Conservation (phyloP, 352 stramenopile species). For the Stramenopiles sp. region DNA sequence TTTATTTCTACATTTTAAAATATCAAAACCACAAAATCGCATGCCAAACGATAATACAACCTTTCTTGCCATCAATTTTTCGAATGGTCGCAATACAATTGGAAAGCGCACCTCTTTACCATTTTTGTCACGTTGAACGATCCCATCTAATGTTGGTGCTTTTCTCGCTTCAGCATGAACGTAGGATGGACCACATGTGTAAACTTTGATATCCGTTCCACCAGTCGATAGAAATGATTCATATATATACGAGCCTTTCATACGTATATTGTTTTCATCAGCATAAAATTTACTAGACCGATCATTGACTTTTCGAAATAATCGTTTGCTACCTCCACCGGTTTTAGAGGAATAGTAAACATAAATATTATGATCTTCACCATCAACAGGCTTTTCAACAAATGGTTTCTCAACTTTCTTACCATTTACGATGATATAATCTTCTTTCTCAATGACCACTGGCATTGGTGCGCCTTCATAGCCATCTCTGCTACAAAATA, state of each 20-base stretch:
- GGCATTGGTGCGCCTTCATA: constrained; percentile 21
- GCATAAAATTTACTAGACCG: constrained; percentile 84
- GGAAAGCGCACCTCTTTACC: constrained; percentile 96
- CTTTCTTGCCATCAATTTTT: constrained; percentile 94
- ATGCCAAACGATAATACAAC: constrained; percentile 87
- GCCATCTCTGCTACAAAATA: constrained; percentile 77
- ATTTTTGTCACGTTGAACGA: constrained; percentile 83
- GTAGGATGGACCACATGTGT: constrained; percentile 89
- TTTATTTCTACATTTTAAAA: constrained; percentile 68
- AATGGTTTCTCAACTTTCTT: constrained; percentile 96
- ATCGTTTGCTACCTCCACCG: constrained; percentile 88
- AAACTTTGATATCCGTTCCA: constrained; percentile 97
- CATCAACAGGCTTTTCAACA: constrained; percentile 96
- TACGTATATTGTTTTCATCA: constrained; percentile 80
- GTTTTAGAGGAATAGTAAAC: constrained; percentile 97
- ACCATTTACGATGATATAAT: constrained; percentile 72
- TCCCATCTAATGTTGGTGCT: constrained; percentile 90
- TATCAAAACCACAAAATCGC: constrained; percentile 96
- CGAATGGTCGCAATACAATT: constrained; percentile 87
- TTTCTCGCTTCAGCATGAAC: constrained; percentile 96
- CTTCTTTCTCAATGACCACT: constrained; percentile 39
- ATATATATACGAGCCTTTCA: constrained; percentile 86
- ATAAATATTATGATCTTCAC: constrained; percentile 98
- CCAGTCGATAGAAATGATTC: constrained; percentile 97
- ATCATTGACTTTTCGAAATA: constrained; percentile 93